Evolutionary conservation across 179 eudicot species (phyloP).

Genomic region (Silene coronaria): DNA sequence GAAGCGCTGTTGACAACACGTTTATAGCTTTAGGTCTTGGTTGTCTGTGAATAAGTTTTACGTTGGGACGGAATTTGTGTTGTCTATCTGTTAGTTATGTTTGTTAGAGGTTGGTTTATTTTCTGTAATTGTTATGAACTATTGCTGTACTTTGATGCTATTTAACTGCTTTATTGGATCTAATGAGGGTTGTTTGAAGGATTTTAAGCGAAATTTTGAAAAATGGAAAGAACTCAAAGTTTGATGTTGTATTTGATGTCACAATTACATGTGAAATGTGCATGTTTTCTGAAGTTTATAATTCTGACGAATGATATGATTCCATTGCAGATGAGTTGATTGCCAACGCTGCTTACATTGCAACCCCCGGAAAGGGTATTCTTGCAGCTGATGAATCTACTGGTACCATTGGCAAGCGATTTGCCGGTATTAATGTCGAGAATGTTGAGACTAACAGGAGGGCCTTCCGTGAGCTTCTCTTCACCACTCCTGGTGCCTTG

Average conservation of each 20-base stretch:
- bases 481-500: conserved; percentile 66
- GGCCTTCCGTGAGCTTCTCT: conserved; percentile 84
- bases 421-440: conserved; percentile 74
- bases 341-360: conserved; percentile 74
- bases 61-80: no score
- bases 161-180: no score
- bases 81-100: no score
- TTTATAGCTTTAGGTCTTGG: no score
- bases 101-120: no score
- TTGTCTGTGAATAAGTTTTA: no score
- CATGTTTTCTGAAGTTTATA: not conserved
- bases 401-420: conserved; percentile 82
- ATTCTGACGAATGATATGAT: not conserved
- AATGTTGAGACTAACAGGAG: conserved; percentile 80
- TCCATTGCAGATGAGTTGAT: conserved; percentile 69
- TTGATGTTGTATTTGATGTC: not conserved
- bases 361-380: conserved; percentile 92
- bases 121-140: no score
- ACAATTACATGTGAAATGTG: not conserved
- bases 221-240: no score
- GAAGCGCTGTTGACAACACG: no score
- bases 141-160: no score
- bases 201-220: no score
- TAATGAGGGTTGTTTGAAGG: no score
- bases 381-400: conserved; percentile 95